Evolutionary conservation across 2,329 filamentous ascomycete genomes (phyloP), one percentile per base, ranked within the genome.

Genomic region (Thielaviopsis ethacetica): DNA sequence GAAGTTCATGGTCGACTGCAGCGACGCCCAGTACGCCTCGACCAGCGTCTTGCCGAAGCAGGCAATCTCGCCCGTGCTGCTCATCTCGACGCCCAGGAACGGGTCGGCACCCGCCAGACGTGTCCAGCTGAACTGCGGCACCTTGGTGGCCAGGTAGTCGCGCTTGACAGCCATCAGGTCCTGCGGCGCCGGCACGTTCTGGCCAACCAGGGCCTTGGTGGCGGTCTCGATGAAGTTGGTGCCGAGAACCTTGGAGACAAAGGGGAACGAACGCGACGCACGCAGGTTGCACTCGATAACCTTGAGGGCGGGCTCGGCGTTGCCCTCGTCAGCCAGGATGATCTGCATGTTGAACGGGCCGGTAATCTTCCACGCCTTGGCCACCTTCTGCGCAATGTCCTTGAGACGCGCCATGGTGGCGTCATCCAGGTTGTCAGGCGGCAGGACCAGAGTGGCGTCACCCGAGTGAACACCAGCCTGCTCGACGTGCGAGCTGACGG

Each of bases 281-380:
- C 91, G 91, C 63, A 97, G 83, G 73, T 97, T 97, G 77, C 91
- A 97, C 75, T 97, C 91, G 63, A 97, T 97, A 67, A 97, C 91
- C 79, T 96, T 96, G 64, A 97, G 81, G 27, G 81, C 77, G 53
- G 50, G 41, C 38, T 87, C 82, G 68, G 85, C 80, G 59, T 84
- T 85, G 60, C 86, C 86, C 61, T 88, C 83, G 34, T 85, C 82
- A 41, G 87, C 89, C 76, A 95, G 95, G 80, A 98, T 97, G 73
- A 98, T 95, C 71, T 98, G 93, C 91, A 98, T 97, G 80, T 98
- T 98, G 83, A 97, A 98, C 61, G 93, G 93, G 59, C 93, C 93
- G 21, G 90, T 97, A 71, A 97, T 97, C 68, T 81, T 90, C 89
- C 91, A 96, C 54, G 93, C 93, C 74, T 93, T 87, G 64, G 93